Conservation (phyloP, 257 asterid species). For the Petrea volubilis region DNA sequence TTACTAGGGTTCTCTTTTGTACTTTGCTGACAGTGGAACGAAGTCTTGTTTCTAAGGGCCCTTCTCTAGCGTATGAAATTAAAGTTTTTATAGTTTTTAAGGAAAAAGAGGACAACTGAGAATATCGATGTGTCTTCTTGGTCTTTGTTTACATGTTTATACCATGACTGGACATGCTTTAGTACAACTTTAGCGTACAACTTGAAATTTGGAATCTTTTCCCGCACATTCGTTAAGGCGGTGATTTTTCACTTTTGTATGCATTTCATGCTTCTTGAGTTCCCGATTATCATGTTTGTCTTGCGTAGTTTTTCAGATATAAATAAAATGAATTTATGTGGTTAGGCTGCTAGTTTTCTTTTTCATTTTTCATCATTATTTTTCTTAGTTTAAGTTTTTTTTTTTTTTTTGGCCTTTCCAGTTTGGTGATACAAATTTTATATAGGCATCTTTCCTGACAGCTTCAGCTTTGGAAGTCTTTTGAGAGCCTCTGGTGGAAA, state of each 20-base stretch:
- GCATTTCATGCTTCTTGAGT: neutral
- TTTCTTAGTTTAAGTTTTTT: too few relatives aligned
- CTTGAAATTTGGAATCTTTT: neutral
- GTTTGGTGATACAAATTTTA: slow-evolving; percentile 8
- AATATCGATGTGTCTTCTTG: neutral
- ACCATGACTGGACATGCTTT: neutral
- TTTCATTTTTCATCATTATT: too few relatives aligned
- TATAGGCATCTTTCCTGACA: slow-evolving; percentile 49
- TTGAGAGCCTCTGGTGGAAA: slow-evolving; percentile 40
- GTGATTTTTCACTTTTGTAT: neutral
- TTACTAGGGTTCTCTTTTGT: neutral
- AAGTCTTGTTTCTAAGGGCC: slow-evolving; percentile 7
- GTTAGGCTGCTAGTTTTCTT: too few relatives aligned
- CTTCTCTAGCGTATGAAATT: neutral
- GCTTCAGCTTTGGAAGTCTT: slow-evolving; percentile 60
- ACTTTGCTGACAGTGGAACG: neutral
- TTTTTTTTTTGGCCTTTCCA: too few relatives aligned
- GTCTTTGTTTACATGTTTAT: neutral
- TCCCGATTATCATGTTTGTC: too few relatives aligned
- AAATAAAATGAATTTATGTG: too few relatives aligned
- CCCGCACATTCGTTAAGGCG: too few relatives aligned
- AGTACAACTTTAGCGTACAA: neutral
- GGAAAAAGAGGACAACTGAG: neutral
- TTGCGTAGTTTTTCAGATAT: too few relatives aligned
- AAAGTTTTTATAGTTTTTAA: neutral